These are phyloP conservation scores for Cutaneotrichosporon sp. DNA, from an alignment of 1,284 basidiomycete species.

Conservation along the genomic window DNA sequence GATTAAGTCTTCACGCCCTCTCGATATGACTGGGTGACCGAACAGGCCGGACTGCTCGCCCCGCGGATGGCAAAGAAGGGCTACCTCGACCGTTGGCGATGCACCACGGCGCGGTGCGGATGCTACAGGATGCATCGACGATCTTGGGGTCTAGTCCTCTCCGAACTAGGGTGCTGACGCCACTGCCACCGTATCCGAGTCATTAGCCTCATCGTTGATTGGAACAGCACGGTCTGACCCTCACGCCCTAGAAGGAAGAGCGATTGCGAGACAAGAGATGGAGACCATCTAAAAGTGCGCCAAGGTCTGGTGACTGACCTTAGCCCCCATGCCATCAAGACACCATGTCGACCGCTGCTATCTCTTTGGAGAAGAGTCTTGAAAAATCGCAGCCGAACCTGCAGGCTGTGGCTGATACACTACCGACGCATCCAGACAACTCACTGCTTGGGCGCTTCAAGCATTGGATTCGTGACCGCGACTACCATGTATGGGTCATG, in stretches of 20 bases:
- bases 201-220: background rate
- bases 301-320: background rate
- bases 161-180: background rate
- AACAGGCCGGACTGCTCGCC: too few species aligned
- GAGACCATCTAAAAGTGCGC: background rate
- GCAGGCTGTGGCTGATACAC: background rate
- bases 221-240: background rate
- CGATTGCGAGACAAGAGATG: background rate
- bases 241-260: background rate
- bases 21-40: background rate
- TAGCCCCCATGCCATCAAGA: background rate
- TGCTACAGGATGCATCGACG: background rate
- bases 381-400: background rate
- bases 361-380: background rate
- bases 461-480: slow-evolving; percentile 20
- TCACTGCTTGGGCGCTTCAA: background rate
- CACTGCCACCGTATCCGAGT: background rate
- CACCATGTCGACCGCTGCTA: background rate
- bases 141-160: background rate
- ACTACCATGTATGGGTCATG: slow-evolving; percentile 24
- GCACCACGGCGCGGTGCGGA: background rate
- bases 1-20: background rate
- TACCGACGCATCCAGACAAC: background rate
- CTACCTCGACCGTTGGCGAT: background rate
- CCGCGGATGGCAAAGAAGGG: background rate